Evolutionary conservation across 2,329 filamentous ascomycete genomes (phyloP), one percentile per base, ranked within the genome.

Genomic region (Acrodontium crateriforme): DNA sequence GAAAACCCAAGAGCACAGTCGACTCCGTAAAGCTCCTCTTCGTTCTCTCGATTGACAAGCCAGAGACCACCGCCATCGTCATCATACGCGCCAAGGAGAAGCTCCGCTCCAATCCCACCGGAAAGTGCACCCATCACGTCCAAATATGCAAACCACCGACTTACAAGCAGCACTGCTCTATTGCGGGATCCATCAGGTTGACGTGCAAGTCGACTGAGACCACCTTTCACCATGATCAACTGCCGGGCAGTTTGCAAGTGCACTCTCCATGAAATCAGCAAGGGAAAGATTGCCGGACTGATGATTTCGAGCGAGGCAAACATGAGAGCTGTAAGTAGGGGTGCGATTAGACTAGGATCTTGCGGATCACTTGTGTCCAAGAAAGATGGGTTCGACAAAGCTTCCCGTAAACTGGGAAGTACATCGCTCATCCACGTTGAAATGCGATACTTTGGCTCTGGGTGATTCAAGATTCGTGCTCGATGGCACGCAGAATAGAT

Each of bases 401-500:
- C 74, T 35, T 69, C 56, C 15, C 79, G 70, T 12, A 91, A 63
- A 10, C 72, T 70, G 0, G 78, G 78, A 36, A 80, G 78, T n/a
- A 81, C 78, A 40, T 82, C 71, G 45, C 78, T 67, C 15, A 89
- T 79, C 76, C 78, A 89, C 20, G 71, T 61, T 2, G 81, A 80
- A 38, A 91, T 89, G 13, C 82, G 71, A 46, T 76, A 78, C 5
- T 67, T 68, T 5, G 82, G 82, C 47, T 87, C 80, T 0, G 68
- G 66, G 36, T 87, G 78, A 17, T 70, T 67, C 11, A 89, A 60
- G 17, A 87, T 67, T 24, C 77, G 71, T 7, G 82, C 78, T 31
- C 81, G 71, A 49, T 91, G 82, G 16, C 75, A 81, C n/a, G 82
- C 82, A 41, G 79, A 83, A 51, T 84, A 91, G 13, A 82, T 77